phyloP scores from a whole-genome alignment of 257 asterid species.

The Penstemon davidsonii region DNA sequence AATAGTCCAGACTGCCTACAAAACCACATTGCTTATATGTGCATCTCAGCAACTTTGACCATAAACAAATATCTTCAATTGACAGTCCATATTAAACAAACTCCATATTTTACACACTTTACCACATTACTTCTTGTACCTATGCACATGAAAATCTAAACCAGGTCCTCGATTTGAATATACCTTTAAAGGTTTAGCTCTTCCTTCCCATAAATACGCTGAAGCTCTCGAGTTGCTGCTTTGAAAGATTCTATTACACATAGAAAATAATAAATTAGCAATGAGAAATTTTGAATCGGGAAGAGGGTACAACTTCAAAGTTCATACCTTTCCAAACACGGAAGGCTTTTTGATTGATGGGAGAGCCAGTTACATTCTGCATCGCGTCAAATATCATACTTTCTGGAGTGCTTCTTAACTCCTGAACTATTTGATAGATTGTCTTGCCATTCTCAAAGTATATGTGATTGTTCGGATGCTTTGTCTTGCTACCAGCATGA shows the following conservation, averaged over 20 bases:
- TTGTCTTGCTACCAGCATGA: constrained; percentile 89
- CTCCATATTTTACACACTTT: constrained; percentile 28
- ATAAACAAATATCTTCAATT: constrained; percentile 17
- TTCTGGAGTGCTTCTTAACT: constrained; percentile 78
- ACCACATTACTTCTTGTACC: constrained; percentile 21
- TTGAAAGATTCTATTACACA: constrained; percentile 73
- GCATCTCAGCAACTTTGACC: constrained; percentile 1
- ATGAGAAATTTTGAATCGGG: constrained; percentile 4
- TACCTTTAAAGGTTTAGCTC: constrained; percentile 56
- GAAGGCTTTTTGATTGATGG: constrained; percentile 91
- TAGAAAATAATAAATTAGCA: constrained; percentile 23
- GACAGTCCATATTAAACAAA: constrained; percentile 15
- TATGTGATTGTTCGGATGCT: constrained; percentile 95
- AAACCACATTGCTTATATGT: not conserved
- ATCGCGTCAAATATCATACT: constrained; percentile 76
- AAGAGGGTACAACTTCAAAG: not conserved
- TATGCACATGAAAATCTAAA: constrained; percentile 32
- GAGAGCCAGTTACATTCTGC: constrained; percentile 84
- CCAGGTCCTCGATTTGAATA: constrained; percentile 5
- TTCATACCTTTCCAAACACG: constrained; percentile 90
- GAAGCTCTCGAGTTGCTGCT: constrained; percentile 97
- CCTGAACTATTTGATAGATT: constrained; percentile 90
- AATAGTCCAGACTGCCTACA: not conserved
- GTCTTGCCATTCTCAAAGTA: constrained; percentile 90
- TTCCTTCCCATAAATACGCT: constrained; percentile 89